phyloP scores from a whole-genome alignment of 768 basidiomycete genomes.

The Chalciporus pseudorubinellus region DNA sequence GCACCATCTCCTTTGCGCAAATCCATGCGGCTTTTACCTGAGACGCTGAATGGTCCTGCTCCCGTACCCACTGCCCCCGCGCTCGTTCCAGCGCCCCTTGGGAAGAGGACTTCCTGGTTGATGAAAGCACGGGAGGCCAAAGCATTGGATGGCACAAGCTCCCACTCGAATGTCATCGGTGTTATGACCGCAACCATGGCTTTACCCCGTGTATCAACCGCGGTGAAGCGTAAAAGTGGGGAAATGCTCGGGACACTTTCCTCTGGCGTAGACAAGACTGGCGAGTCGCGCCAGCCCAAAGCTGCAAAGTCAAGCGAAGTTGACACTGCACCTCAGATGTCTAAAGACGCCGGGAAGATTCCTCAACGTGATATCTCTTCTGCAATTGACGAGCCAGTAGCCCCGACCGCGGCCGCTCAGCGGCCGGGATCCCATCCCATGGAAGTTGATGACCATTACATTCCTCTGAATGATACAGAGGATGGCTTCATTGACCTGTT shows the following conservation, averaged over 20 bases:
- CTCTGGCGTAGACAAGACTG: slow-evolving; percentile 26
- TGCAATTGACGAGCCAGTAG: slow-evolving; percentile 1
- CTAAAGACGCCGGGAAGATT: slow-evolving; percentile 8
- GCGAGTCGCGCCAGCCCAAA: slow-evolving; percentile 48
- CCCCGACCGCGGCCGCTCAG: neutral
- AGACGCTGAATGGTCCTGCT: slow-evolving; percentile 36
- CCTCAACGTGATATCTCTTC: slow-evolving; percentile 1
- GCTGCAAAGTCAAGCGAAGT: slow-evolving; percentile 43
- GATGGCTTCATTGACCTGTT: slow-evolving; percentile 61
- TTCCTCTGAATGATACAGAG: slow-evolving; percentile 12
- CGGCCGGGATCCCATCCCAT: slow-evolving; percentile 24
- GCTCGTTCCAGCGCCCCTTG: slow-evolving; percentile 36
- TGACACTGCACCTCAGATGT: slow-evolving; percentile 29
- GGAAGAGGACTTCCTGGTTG: slow-evolving; percentile 79
- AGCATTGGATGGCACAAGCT: slow-evolving; percentile 50
- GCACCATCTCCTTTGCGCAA: slow-evolving; percentile 69
- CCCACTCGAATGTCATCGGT: slow-evolving; percentile 28
- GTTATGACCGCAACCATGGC: neutral
- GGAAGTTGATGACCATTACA: slow-evolving; percentile 18
- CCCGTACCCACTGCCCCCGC: slow-evolving; percentile 37
- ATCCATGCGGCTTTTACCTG: slow-evolving; percentile 53
- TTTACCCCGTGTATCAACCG: slow-evolving; percentile 22
- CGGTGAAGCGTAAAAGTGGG: slow-evolving; percentile 65
- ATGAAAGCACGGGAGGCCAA: slow-evolving; percentile 74
- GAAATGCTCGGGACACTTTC: slow-evolving; percentile 36